A percentile compares a stretch with the other conserved stretches of the same genome.
Evolutionary conservation across 768 basidiomycete genomes (phyloP).

Genomic region (Suillus fuscotomentosus): DNA sequence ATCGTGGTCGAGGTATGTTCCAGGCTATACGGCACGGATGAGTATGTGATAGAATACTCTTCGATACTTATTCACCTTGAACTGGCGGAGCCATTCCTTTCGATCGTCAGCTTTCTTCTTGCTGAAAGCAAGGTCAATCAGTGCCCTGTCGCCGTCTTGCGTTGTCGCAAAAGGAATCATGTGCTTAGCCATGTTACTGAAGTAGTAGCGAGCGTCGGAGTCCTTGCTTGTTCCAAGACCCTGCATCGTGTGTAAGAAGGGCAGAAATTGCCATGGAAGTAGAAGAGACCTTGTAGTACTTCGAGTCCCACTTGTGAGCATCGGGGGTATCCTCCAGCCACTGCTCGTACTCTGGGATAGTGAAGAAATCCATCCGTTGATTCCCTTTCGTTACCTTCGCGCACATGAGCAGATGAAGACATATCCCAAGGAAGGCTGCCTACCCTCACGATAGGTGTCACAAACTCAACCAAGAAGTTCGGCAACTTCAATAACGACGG

Average conservation of each 20-base stretch:
- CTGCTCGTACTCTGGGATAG: conserved; percentile 93
- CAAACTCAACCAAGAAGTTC: conserved; percentile 94
- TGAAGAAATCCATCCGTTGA: conserved; percentile 86
- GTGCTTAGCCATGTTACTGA: conserved; percentile 88
- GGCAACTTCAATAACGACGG: conserved; percentile 90
- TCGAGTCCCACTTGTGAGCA: conserved; percentile 81
- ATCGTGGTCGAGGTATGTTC: conserved; percentile 90
- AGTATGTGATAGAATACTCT: background rate
- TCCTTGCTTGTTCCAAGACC: conserved; percentile 95
- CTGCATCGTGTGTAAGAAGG: conserved; percentile 38
- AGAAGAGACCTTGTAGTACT: conserved; percentile 90
- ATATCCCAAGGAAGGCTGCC: conserved; percentile 19
- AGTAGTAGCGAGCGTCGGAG: conserved; percentile 89
- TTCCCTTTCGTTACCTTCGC: conserved; percentile 74
- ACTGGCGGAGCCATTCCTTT: conserved; percentile 96
- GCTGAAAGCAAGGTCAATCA: conserved; percentile 98
- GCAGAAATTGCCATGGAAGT: background rate
- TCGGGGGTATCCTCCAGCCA: conserved; percentile 83
- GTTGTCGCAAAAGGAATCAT: conserved; percentile 88
- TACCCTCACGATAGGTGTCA: conserved; percentile 96
- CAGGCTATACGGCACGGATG: conserved; percentile 55
- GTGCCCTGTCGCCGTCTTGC: conserved; percentile 77
- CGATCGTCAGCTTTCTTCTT: conserved; percentile 99
- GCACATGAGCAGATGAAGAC: background rate
- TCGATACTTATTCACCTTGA: conserved; percentile 57